Evolutionary conservation across 345 rosid genomes (phyloP), one percentile per base, ranked within the genome.

Genomic region (Eucalyptus rudis): DNA sequence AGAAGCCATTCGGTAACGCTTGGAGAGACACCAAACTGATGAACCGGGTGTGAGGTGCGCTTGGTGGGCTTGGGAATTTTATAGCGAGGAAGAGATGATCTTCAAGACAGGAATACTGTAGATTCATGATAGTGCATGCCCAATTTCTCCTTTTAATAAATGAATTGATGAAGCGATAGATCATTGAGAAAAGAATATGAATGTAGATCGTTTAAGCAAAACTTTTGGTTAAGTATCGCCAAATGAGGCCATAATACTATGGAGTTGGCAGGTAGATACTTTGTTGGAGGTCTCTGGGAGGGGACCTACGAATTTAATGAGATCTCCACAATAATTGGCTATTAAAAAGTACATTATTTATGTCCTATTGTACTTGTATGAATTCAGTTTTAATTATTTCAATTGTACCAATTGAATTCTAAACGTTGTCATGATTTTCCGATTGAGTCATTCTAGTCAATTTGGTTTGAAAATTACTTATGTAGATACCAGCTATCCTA

Each of bases 91-190:
- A 76, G 47, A 76, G 83, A 76, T 76, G 83, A 40, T 20, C 14
- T 76, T 36, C 81, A 19, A 20, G 83, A 76, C 47, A 76, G 24
- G 83, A 76, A 12, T 20, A 20, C 83, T 40, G 13, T 91, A 89
- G 96, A 94, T 90, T 88, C 49, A n/a, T 50, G 31, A 49, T 44
- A 22, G 24, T 25, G 86, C 54, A 49, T 24, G 90, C 51, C 10
- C 45, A 29, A 15, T 45, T 31, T 50, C 15, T 76, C 24, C 25
- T 76, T 36, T 64, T 14, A n/a, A 64, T 64, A 64, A 64, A 76
- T 40, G 83, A 76, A 40, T 76, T 27, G 43, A 10, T 76, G 12
- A 76, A 76, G 83, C 11, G 83, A 36, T 36, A 36, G 47, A 6
- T 76, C 47, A 5, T 20, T 76, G 45, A 36, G 76, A 64, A n/a